A percentile compares a stretch with the other conserved stretches of the same genome.
phyloP scores from a whole-genome alignment of 2,329 filamentous ascomycete species.

The Pseudomassariella vexata region DNA sequence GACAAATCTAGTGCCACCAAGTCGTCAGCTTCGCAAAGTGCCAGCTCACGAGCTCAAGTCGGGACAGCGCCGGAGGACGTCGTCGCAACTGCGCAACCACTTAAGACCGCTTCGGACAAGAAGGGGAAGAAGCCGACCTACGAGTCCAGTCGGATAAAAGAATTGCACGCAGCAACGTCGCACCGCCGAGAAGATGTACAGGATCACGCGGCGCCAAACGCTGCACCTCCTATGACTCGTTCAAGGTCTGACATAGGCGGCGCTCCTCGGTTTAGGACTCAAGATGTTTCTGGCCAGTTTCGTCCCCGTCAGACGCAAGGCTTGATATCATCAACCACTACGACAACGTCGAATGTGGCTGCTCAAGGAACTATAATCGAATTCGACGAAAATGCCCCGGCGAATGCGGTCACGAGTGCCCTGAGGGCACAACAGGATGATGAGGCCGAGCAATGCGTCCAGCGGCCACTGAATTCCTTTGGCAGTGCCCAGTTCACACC shows the following conservation, averaged over 20 bases:
- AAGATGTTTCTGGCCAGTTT: constrained; percentile 11
- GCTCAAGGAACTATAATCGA: constrained; percentile 39
- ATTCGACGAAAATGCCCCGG: constrained; percentile 21
- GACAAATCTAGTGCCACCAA: no score
- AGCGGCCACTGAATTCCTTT: no score
- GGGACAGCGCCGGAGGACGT: no score
- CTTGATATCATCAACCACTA: constrained; percentile 25
- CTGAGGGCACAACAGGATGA: constrained; percentile 11
- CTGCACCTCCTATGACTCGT: constrained; percentile 21
- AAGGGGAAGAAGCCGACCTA: constrained; percentile 4
- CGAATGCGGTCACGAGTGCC: constrained; percentile 15
- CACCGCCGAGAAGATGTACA: constrained; percentile 12
- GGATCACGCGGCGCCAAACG: constrained; percentile 11
- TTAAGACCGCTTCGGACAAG: no score
- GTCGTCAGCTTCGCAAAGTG: no score
- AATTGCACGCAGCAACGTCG: no score
- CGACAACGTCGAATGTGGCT: constrained; percentile 34
- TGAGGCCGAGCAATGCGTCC: no score
- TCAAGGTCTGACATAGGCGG: constrained; percentile 21
- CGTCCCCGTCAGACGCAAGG: no score
- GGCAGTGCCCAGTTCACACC: no score
- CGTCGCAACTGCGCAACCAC: no score
- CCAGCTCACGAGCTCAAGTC: no score
- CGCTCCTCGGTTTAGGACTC: no score
- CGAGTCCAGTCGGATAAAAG: constrained; percentile 4